A percentile compares a stretch with the other conserved stretches of the same genome.
Evolutionary conservation across 1,139 yeast genomes (phyloP).

Genomic region (Blastobotrys aristatus): DNA sequence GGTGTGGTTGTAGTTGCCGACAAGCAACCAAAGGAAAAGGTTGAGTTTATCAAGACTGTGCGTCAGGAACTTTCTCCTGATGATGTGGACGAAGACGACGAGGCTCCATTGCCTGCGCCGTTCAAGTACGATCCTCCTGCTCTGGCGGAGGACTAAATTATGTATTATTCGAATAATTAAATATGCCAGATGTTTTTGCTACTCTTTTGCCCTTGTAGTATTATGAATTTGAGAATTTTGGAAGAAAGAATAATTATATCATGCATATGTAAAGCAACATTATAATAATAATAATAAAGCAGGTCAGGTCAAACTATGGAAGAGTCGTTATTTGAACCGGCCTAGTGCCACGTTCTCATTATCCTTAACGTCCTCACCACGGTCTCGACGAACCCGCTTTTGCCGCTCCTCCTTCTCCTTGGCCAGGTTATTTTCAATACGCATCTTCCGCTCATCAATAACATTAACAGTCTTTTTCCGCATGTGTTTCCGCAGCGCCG

Average conservation of each 20-base stretch:
- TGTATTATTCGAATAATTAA: too few relatives aligned
- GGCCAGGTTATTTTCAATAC: conserved; percentile 72
- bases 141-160: conserved; percentile 16
- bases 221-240: too few relatives aligned
- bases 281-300: too few relatives aligned
- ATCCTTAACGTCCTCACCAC: conserved; percentile 20
- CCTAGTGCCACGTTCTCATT: conserved; percentile 32
- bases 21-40: conserved; percentile 58
- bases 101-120: conserved; percentile 90
- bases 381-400: conserved; percentile 32
- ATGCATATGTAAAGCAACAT: too few relatives aligned
- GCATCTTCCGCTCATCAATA: conserved; percentile 77
- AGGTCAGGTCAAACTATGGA: too few relatives aligned
- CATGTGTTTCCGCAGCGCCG: conserved; percentile 72
- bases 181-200: too few relatives aligned
- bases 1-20: conserved; percentile 76
- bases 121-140: conserved; percentile 54
- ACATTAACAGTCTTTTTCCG: conserved; percentile 85
- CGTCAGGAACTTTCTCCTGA: conserved; percentile 58
- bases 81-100: conserved; percentile 45
- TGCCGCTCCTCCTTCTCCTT: conserved; percentile 71
- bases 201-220: too few relatives aligned
- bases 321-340: conserved; percentile 26
- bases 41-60: conserved; percentile 72
- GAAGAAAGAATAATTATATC: too few relatives aligned